Base-by-base conservation (phyloP, 179 eudicot genomes). In the Silene coronaria region DNA sequence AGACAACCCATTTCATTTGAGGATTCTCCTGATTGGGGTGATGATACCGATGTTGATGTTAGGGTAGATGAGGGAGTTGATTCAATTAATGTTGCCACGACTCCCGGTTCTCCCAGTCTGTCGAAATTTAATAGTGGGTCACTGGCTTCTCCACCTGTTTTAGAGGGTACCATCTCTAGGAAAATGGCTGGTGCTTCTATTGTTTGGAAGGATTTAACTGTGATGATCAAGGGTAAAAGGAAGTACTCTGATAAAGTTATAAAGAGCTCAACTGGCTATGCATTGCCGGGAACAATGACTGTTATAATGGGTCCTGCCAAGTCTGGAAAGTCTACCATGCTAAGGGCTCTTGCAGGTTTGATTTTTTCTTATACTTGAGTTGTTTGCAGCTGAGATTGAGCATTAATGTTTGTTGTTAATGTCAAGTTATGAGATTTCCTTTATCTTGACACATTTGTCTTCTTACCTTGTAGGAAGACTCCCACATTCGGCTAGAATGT, bases 271-370 rank as follows among this genome's bases (percentile, higher is more conserved):
- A 88, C 89, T 74, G 99, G 98, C 24, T 93, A 87, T 87, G 99
- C 98, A 21, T 82, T 96, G 76, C 98, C 97, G 0, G 97, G 98
- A 24, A 93, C 92, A 21, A 89, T 96, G 88, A 96, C 98, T 0
- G 99, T 93, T 45, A 96, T 96, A 72, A 96, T 96, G 99, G 99
- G 99, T 68, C 99, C 98, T 42, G 96, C 96, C 73, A 96, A 90
- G 85, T 96, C 99, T 0, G 98, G 99, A 74, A 96, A 96, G 87
- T 93, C 99, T 27, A 93, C 98, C 10, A 81, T 96, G 73, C 88
- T 96, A 36, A 83, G 91, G 80, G 92, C 99, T 84, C 97, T 96
- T 80, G 93, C 98, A 89, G 99, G 99, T 96, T 72, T 70, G 79
- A 58, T 64, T 24, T 30, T 46, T 75, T 58, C 5, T 34, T 22